Base-by-base conservation (phyloP, 1,284 basidiomycete species). In the Lentinula novae-zelandiae region DNA sequence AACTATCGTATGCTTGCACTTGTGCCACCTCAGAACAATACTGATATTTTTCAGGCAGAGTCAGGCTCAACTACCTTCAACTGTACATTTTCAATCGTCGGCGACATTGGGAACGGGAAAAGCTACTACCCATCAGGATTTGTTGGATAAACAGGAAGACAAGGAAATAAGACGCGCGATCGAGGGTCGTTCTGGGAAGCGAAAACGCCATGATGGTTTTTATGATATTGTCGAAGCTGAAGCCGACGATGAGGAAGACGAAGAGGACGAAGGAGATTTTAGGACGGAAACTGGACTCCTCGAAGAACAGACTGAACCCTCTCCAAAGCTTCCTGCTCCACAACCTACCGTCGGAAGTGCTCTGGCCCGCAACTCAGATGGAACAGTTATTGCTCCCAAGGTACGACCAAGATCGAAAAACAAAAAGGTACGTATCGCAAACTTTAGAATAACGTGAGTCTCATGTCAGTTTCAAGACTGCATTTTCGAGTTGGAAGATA, bases 61-160 rank as follows among this genome's bases (percentile, higher is more conserved):
- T 42, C 92, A 94, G 75, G 83, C 87, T 1, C 78, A 87, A 51
- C 73, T 88, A 53, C 78, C 86, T 15, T 78, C 78, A 5, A 76
- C 80, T 38, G 68, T 87, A 27, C 75, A 79, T 44, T 76, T 94
- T 13, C 86, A 90, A 60, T 87, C 91, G 0, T 93, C 92, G 15
- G 82, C 92, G 9, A 89, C 87, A 1, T 82, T 94, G 55, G 92
- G 92, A 12, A 88, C 91, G 0, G 87, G 89, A 13, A 86, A 79
- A 66, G 68, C 73, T 2, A 71, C 72, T 6, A 88, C 89, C 1
- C 82, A 89, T 67, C 78, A 82, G 57, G 83, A 88, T 57, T 80
- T 76, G 15, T 69, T 84, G 22, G 85, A 86, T 38, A 81, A 77
- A 62, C 67, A 73, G 12, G 90, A 93, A 69, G 83, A 90, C 66